These are phyloP conservation scores for Coleophoma cylindrospora DNA, from an alignment of 2,329 filamentous ascomycete genomes.

Conservation along the genomic window DNA sequence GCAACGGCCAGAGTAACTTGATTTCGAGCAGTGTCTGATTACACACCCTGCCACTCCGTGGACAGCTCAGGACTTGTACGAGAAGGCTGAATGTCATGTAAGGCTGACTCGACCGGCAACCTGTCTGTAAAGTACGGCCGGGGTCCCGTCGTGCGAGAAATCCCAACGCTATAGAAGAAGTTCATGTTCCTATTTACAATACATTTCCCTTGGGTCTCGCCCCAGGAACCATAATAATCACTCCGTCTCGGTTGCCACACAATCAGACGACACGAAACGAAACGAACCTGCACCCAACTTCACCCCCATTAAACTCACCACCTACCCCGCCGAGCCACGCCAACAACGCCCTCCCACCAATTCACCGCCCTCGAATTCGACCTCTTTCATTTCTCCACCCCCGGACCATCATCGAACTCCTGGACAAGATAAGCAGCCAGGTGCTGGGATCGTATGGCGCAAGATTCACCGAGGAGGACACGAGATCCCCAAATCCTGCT, in stretches of 20 bases:
- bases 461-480: slow-evolving; percentile 20
- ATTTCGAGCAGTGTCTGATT: too few relatives aligned
- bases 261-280: neutral
- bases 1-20: neutral
- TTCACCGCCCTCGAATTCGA: neutral
- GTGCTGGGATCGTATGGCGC: slow-evolving; percentile 15
- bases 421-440: neutral
- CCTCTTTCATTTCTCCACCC: neutral
- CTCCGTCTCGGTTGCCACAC: neutral
- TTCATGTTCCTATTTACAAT: slow-evolving; percentile 2
- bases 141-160: neutral
- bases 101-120: neutral
- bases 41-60: too few relatives aligned
- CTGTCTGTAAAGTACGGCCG: neutral
- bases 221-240: neutral
- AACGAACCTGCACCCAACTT: neutral
- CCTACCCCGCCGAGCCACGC: neutral
- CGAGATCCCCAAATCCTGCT: slow-evolving; percentile 8
- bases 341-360: neutral
- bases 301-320: neutral
- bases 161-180: neutral
- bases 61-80: too few relatives aligned
- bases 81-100: neutral
- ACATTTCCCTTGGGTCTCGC: neutral
- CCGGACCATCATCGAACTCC: neutral